Evolutionary conservation across 2,329 filamentous ascomycete species (phyloP).

Genomic region (Tolypocladium cylindrosporum): DNA sequence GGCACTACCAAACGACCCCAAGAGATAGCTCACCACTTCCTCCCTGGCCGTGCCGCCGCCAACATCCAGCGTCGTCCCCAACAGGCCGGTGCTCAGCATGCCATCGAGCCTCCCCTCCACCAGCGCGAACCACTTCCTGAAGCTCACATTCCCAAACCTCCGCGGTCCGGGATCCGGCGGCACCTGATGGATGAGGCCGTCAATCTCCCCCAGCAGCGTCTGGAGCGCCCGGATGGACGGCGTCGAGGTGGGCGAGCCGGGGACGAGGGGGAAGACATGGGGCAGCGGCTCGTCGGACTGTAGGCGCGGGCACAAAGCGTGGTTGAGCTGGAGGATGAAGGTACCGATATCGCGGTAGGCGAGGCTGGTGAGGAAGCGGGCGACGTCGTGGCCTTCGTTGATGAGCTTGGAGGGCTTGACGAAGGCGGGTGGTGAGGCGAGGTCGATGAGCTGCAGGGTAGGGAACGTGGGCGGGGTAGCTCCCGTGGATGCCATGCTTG

Average conservation of each 20-base stretch:
- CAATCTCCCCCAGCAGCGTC: conserved; percentile 54
- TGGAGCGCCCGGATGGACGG: conserved; percentile 55
- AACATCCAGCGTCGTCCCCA: conserved; percentile 19
- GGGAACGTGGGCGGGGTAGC: conserved; percentile 1
- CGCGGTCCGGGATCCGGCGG: conserved; percentile 80
- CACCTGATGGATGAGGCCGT: conserved; percentile 60
- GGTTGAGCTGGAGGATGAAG: conserved; percentile 85
- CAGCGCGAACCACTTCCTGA: conserved; percentile 70
- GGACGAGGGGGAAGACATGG: conserved; percentile 31
- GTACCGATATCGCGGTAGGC: conserved; percentile 82
- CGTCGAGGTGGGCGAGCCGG: conserved; percentile 26
- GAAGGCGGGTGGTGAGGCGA: conserved; percentile 43
- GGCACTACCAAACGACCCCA: conserved; percentile 79
- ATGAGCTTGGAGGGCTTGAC: conserved; percentile 67
- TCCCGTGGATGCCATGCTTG: background rate
- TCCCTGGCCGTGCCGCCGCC: conserved; percentile 38
- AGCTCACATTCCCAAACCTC: conserved; percentile 86
- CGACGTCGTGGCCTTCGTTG: conserved; percentile 73
- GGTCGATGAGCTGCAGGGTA: conserved; percentile 38
- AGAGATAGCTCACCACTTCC: conserved; percentile 69
- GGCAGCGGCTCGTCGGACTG: conserved; percentile 25
- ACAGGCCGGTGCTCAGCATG: conserved; percentile 16
- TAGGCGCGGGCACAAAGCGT: conserved; percentile 65
- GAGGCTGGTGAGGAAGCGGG: conserved; percentile 66
- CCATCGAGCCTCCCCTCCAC: conserved; percentile 47